Percentiles rank a stretch among this genome's conserved stretches.
phyloP scores from a whole-genome alignment of 768 basidiomycete species.

The Mrakia frigida region DNA sequence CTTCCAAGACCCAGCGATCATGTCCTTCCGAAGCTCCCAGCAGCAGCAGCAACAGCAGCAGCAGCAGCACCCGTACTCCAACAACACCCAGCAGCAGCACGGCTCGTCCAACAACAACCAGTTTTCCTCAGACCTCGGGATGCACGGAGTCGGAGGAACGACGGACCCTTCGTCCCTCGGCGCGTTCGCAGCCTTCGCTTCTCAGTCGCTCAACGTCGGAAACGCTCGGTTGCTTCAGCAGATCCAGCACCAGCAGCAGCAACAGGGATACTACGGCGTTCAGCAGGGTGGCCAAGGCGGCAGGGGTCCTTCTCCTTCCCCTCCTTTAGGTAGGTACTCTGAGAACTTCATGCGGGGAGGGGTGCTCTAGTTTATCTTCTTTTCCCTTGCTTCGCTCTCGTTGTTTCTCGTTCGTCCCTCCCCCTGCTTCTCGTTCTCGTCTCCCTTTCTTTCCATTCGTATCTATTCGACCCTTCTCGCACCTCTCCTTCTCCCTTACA shows the following conservation, averaged over 20 bases:
- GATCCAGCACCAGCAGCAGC: slow-evolving; percentile 25
- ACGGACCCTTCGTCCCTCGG: slow-evolving; percentile 16
- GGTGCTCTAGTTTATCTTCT: slow-evolving; percentile 61
- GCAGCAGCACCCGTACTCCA: slow-evolving; percentile 9
- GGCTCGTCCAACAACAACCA: slow-evolving; percentile 11
- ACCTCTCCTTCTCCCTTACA: slow-evolving; percentile 33
- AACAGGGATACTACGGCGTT: slow-evolving; percentile 27
- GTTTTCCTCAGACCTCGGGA: slow-evolving; percentile 19
- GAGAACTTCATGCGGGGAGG: slow-evolving; percentile 58
- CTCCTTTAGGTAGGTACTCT: slow-evolving; percentile 20
- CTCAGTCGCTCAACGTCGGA: slow-evolving; percentile 10
- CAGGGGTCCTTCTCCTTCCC: slow-evolving; percentile 26
- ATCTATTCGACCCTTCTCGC: slow-evolving; percentile 47
- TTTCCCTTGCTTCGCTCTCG: slow-evolving; percentile 46
- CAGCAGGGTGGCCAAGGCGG: slow-evolving; percentile 24
- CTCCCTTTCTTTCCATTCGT: slow-evolving; percentile 49
- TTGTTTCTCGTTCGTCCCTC: slow-evolving; percentile 33
- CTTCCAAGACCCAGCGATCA: slow-evolving; percentile 39
- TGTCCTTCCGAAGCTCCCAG: slow-evolving; percentile 35
- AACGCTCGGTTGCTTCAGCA: slow-evolving; percentile 12
- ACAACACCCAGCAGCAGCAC: slow-evolving; percentile 11
- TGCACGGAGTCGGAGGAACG: slow-evolving; percentile 10
- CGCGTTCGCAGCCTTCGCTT: slow-evolving; percentile 16
- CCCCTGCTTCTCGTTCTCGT: slow-evolving; percentile 47
- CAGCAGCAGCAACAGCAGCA: slow-evolving; percentile 27